Base-by-base conservation (phyloP, 345 rosid species). In the Raphanus sativus region DNA sequence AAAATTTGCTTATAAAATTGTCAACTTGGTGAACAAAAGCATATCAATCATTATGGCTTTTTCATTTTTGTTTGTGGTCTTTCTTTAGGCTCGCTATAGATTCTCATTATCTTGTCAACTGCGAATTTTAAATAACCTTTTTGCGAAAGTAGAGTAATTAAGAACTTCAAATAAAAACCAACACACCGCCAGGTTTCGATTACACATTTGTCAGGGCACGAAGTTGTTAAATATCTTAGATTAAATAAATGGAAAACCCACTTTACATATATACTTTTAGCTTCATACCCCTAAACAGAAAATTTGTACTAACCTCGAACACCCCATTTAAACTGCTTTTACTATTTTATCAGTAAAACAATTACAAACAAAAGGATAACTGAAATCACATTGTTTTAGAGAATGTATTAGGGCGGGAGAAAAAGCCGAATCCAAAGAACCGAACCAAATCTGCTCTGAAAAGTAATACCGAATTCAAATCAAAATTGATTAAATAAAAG, bases 21-120 rank as follows among this genome's bases (percentile, higher is more conserved):
- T 71, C 65, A 74, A 69, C 62, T 79, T 74, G 79, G 62, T 69
- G 72, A 74, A 74, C 82, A 80, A 74, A 79, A 69, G 68, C 71
- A 80, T 69, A 69, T 80, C 62, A 74, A 80, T 80, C 63, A 80
- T 80, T 80, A 34, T 74, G 75, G 71, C 82, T 74, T 74, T 74
- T 52, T 69, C 82, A 69, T 74, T 74, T 52, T 68, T 68, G 65
- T 73, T 68, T 73, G 73, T 68, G 78, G 56, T 52, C 62, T 58
- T 55, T 69, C 32, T 68, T 52, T 55, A 55, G 67, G 28, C 67
- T 69, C 42, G 42, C 67, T 25, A 21, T 54, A 80, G 75, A 74
- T 80, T 80, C 79, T 74, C 82, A 80, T 74, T 69, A 78, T 80
- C 62, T 62, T 74, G 67, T 80, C 82, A 69, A 74, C 79, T 62